These are phyloP conservation scores for Phaeodactylum tricornutum DNA, from an alignment of 108 stramenopile species.

Conservation along the genomic window DNA sequence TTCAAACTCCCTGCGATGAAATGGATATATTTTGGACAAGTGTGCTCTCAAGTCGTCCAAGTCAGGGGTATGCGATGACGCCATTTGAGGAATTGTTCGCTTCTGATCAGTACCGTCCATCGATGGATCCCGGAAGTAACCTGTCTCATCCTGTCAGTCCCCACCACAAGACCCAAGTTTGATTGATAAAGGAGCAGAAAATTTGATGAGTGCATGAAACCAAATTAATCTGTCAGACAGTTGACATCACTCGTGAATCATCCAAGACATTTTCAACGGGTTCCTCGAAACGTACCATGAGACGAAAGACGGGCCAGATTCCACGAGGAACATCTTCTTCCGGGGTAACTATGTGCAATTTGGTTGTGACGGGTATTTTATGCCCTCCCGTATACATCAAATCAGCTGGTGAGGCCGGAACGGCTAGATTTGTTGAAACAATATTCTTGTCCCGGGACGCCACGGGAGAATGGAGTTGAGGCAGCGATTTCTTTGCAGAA, in stretches of 20 bases:
- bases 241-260: too few species aligned
- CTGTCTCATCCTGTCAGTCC: slow-evolving; percentile 53
- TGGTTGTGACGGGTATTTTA: slow-evolving; percentile 56
- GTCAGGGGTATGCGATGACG: too few species aligned
- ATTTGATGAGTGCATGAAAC: not conserved
- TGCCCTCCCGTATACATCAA: slow-evolving; percentile 36
- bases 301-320: slow-evolving; percentile 76
- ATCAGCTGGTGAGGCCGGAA: not conserved
- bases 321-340: slow-evolving; percentile 58
- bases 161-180: not conserved
- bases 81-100: too few species aligned
- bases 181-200: not conserved
- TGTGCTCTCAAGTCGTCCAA: slow-evolving; percentile 23
- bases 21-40: slow-evolving; percentile 28
- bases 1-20: slow-evolving; percentile 25
- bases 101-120: slow-evolving; percentile 12
- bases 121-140: slow-evolving; percentile 39
- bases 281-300: slow-evolving; percentile 85
- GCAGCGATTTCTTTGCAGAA: too few species aligned
- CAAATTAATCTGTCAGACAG: not conserved
- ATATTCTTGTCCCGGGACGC: too few species aligned
- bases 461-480: too few species aligned
- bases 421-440: too few species aligned
- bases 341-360: slow-evolving; percentile 54
- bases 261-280: too few species aligned